Percentiles rank a stretch among this genome's conserved stretches.
phyloP scores from a whole-genome alignment of 2,329 filamentous ascomycete species.

The Neoascochyta sp. region DNA sequence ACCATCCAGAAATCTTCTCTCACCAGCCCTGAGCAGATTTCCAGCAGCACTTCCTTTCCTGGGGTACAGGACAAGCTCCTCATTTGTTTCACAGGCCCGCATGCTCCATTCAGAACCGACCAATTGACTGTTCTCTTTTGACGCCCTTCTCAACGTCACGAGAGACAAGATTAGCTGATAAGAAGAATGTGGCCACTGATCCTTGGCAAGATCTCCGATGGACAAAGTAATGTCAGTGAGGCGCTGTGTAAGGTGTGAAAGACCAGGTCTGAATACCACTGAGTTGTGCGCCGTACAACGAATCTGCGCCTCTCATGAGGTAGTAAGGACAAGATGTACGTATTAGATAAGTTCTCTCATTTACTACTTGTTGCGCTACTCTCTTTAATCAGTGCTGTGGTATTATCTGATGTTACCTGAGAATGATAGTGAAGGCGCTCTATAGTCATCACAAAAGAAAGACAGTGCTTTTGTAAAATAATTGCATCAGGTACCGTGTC shows the following conservation, averaged over 20 bases:
- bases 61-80: slow-evolving; percentile 57
- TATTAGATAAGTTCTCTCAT: slow-evolving; percentile 4
- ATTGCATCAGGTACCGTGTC: too few species aligned
- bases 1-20: slow-evolving; percentile 57
- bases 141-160: slow-evolving; percentile 50
- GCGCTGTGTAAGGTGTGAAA: slow-evolving; percentile 63
- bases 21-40: slow-evolving; percentile 55
- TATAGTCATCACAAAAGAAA: too few species aligned
- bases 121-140: slow-evolving; percentile 59
- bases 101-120: slow-evolving; percentile 69
- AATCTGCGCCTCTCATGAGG: slow-evolving; percentile 69
- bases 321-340: too few species aligned
- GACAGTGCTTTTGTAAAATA: too few species aligned
- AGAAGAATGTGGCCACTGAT: slow-evolving; percentile 62
- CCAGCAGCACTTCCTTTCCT: slow-evolving; percentile 62
- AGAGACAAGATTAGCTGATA: slow-evolving; percentile 79
- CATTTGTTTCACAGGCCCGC: slow-evolving; percentile 60
- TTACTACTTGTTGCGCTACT: slow-evolving; percentile 48
- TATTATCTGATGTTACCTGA: slow-evolving; percentile 66
- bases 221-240: slow-evolving; percentile 52
- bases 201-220: slow-evolving; percentile 58
- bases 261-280: slow-evolving; percentile 66
- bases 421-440: too few species aligned
- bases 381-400: slow-evolving; percentile 66
- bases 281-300: slow-evolving; percentile 69